Evolutionary conservation across 345 rosid species (phyloP).

Genomic region (Erysimum cheiranthoides): DNA sequence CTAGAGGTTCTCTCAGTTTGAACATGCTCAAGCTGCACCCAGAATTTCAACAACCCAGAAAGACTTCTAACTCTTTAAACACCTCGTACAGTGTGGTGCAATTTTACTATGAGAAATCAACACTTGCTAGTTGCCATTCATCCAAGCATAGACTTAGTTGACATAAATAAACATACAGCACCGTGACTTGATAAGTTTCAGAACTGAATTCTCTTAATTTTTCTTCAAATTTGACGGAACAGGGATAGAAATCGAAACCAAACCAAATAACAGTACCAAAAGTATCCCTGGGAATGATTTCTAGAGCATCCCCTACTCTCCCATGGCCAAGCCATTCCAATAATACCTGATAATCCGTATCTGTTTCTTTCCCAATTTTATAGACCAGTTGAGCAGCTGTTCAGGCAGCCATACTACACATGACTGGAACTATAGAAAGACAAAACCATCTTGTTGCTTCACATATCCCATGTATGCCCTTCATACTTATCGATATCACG

Average conservation of each 20-base stretch:
- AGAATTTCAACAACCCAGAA: conserved; percentile 8
- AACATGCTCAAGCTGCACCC: conserved; percentile 14
- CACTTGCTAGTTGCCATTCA: background rate
- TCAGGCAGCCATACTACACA: background rate
- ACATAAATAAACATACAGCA: background rate
- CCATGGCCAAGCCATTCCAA: background rate
- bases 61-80: background rate
- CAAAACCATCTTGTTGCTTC: background rate
- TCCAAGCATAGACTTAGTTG: background rate
- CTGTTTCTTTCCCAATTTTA: background rate
- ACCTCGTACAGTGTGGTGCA: background rate
- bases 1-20: conserved; percentile 4
- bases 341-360: background rate
- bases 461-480: background rate
- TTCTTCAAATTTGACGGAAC: background rate
- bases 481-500: background rate
- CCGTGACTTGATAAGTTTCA: background rate
- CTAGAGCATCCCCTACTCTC: background rate
- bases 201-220: background rate
- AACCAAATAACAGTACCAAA: background rate
- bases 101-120: background rate
- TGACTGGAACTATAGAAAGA: background rate
- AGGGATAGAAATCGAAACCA: background rate
- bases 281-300: conserved; percentile 1
- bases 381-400: background rate